A percentile compares a stretch with the other conserved stretches of the same genome.
phyloP scores from a whole-genome alignment of 2,329 filamentous ascomycete genomes.

The Curvularia hawaiiensis region DNA sequence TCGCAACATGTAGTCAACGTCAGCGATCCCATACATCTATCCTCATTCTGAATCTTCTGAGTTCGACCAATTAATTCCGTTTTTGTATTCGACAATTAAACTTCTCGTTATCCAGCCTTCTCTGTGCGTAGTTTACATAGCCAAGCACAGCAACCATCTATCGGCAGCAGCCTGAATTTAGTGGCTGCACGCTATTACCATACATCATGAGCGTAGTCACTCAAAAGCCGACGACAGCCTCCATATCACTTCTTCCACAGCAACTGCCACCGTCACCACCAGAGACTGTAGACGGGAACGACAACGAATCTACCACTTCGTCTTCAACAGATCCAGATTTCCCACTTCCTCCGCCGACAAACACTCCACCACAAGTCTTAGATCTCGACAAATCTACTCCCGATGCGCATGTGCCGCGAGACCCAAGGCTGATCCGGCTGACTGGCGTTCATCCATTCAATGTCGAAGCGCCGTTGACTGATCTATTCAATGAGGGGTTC shows the following conservation, averaged over 20 bases:
- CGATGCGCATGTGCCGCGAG: slow-evolving; percentile 79
- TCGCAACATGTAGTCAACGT: not conserved
- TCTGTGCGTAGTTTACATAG: not conserved
- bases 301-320: slow-evolving; percentile 27
- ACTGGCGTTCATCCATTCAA: slow-evolving; percentile 94
- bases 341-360: slow-evolving; percentile 71
- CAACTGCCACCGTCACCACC: slow-evolving; percentile 44
- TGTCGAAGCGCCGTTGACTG: slow-evolving; percentile 79
- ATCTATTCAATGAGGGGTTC: slow-evolving; percentile 80
- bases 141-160: not conserved
- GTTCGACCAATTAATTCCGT: not conserved
- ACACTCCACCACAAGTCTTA: slow-evolving; percentile 64
- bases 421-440: slow-evolving; percentile 80
- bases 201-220: slow-evolving; percentile 28
- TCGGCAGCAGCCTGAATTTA: not conserved
- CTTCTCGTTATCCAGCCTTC: not conserved
- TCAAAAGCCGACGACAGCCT: slow-evolving; percentile 19
- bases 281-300: slow-evolving; percentile 43
- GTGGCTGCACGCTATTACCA: not conserved
- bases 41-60: not conserved
- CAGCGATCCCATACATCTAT: not conserved
- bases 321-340: slow-evolving; percentile 48
- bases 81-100: not conserved
- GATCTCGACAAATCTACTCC: slow-evolving; percentile 82
- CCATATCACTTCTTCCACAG: slow-evolving; percentile 22